Conservation (phyloP, 2,329 filamentous ascomycete genomes). For the Monilinia fructicola region DNA sequence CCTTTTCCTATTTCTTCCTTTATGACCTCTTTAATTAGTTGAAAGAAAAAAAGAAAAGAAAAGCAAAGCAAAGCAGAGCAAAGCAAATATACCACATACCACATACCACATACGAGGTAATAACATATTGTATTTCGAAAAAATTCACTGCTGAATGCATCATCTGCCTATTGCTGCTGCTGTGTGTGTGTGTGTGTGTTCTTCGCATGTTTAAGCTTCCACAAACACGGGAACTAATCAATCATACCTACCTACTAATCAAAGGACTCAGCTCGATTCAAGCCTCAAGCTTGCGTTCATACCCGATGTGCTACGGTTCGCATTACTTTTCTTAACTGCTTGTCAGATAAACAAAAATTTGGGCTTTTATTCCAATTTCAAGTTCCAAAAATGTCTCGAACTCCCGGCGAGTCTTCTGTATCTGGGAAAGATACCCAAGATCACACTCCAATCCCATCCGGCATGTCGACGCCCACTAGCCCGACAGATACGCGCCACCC, state of each 20-base stretch:
- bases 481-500: constrained; percentile 53
- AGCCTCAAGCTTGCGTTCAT: constrained; percentile 11
- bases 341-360: constrained; percentile 15
- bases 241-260: constrained; percentile 7
- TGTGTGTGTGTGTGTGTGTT: neutral
- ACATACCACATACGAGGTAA: neutral
- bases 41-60: too few species aligned
- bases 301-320: constrained; percentile 21
- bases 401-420: constrained; percentile 25
- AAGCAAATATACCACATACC: too few species aligned
- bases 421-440: constrained; percentile 27
- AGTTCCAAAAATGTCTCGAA: constrained; percentile 29
- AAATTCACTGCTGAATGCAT: constrained; percentile 16
- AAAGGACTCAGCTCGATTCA: constrained; percentile 3
- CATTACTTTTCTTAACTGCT: neutral
- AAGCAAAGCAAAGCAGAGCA: too few species aligned
- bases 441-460: constrained; percentile 27
- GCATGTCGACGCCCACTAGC: constrained; percentile 43
- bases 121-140: neutral
- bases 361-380: neutral
- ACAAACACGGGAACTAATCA: constrained; percentile 20
- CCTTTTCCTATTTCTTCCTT: neutral
- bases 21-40: neutral
- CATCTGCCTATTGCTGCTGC: constrained; percentile 16
- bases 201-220: constrained; percentile 20